These are phyloP conservation scores for Cavenderia fasciculata DNA, from an alignment of 78 protist genomes.

Conservation along the genomic window DNA sequence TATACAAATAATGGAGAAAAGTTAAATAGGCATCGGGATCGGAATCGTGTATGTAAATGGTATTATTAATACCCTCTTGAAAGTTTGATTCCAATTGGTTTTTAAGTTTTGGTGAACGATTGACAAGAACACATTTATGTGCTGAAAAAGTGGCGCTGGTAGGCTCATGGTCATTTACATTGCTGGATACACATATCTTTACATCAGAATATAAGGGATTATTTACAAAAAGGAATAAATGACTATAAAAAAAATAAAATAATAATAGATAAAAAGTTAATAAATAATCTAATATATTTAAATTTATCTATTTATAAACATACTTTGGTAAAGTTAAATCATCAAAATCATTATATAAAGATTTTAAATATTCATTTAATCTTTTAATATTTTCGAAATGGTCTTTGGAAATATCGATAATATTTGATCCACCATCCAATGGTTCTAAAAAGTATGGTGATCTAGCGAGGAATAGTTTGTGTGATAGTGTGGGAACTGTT, in stretches of 20 bases:
- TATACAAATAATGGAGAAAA: constrained; percentile 23
- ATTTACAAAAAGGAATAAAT: constrained; percentile 27
- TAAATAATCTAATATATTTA: not conserved
- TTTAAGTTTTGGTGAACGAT: constrained; percentile 43
- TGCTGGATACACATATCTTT: constrained; percentile 9
- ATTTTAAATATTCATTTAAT: not conserved
- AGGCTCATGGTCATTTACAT: not conserved
- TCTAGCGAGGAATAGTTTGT: constrained; percentile 13
- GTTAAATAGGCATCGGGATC: constrained; percentile 1
- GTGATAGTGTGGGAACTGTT: not conserved
- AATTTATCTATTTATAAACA: not conserved
- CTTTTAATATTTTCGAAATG: not conserved
- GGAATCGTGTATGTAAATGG: not conserved
- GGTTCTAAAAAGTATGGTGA: not conserved
- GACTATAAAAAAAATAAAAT: not conserved
- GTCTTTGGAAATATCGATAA: not conserved
- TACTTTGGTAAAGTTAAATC: not conserved
- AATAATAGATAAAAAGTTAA: not conserved
- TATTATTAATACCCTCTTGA: constrained; percentile 23
- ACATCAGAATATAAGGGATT: constrained; percentile 19
- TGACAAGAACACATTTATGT: constrained; percentile 52
- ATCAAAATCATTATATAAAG: not conserved
- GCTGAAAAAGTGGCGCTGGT: not conserved
- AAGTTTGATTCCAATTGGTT: constrained; percentile 33
- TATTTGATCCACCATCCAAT: not conserved